Conservation (phyloP, 441 rosid genomes). For the Mallotus repandus region DNA sequence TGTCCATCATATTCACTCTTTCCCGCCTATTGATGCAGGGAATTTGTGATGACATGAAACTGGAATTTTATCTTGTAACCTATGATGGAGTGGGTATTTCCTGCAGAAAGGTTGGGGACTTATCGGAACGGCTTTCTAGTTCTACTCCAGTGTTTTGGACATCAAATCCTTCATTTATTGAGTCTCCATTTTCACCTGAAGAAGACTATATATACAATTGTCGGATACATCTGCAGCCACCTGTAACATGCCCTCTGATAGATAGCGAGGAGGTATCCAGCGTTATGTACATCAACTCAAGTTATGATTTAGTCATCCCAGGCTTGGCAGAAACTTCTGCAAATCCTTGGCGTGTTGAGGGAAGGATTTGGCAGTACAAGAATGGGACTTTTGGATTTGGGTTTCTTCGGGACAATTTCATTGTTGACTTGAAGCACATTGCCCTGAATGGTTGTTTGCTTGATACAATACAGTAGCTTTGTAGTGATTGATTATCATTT, state of each 20-base stretch:
- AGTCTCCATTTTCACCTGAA: slow-evolving; percentile 52
- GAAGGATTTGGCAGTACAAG: slow-evolving; percentile 82
- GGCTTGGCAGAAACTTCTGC: slow-evolving; percentile 35
- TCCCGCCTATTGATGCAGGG: slow-evolving; percentile 58
- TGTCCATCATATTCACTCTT: slow-evolving; percentile 20
- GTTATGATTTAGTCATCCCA: slow-evolving; percentile 50
- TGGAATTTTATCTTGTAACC: slow-evolving; percentile 69
- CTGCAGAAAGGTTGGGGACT: slow-evolving; percentile 69
- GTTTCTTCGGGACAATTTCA: slow-evolving; percentile 62
- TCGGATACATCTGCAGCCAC: slow-evolving; percentile 50
- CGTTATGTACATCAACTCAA: slow-evolving; percentile 56
- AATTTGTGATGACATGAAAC: slow-evolving; percentile 50
- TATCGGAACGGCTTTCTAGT: slow-evolving; percentile 38
- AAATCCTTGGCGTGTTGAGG: slow-evolving; percentile 50
- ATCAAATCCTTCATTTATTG: slow-evolving; percentile 39
- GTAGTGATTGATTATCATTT: slow-evolving; percentile 21
- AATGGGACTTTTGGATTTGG: slow-evolving; percentile 84
- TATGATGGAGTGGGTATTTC: slow-evolving; percentile 76
- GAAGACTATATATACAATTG: slow-evolving; percentile 52
- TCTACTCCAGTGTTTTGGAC: slow-evolving; percentile 74
- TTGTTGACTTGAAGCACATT: slow-evolving; percentile 65
- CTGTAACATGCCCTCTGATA: slow-evolving; percentile 12
- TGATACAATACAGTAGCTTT: slow-evolving; percentile 33
- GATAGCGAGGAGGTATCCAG: slow-evolving; percentile 47
- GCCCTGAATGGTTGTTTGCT: slow-evolving; percentile 57